Evolutionary conservation across 495 filamentous ascomycete genomes (phyloP).

Genomic region (Aspergillus conjunctus): DNA sequence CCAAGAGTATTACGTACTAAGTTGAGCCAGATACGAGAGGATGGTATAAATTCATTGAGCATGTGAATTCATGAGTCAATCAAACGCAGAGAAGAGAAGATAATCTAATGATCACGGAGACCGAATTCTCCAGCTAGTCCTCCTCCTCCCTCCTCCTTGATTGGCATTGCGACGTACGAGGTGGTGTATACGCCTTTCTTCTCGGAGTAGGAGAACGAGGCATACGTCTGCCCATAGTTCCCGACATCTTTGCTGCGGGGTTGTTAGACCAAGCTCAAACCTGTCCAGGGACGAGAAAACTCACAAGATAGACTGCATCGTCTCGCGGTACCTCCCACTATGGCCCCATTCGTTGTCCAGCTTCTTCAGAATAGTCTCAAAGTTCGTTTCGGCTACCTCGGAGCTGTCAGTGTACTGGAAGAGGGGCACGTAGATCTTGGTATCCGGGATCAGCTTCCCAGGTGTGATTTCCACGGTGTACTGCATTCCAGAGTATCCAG

Average conservation of each 20-base stretch:
- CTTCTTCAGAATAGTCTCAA: conserved; percentile 13
- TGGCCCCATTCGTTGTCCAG: conserved; percentile 13
- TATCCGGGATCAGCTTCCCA: conserved; percentile 8
- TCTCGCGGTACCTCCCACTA: conserved; percentile 6
- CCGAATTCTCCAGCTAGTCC: not conserved
- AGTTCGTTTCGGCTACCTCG: not conserved
- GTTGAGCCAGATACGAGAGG: not conserved
- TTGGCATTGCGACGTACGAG: conserved; percentile 10
- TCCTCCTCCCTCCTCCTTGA: not conserved
- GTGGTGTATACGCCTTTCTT: conserved; percentile 7
- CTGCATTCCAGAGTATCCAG: conserved; percentile 8
- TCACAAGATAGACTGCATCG: conserved; percentile 2
- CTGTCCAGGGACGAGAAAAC: not conserved
- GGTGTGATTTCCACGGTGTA: conserved; percentile 14
- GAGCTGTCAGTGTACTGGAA: conserved; percentile 12
- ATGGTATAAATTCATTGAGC: not conserved
- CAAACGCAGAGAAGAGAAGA: not conserved
- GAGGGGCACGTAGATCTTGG: conserved; percentile 12
- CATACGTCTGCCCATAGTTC: conserved; percentile 15
- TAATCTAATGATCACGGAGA: not conserved
- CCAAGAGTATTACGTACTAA: not conserved
- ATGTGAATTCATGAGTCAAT: not conserved
- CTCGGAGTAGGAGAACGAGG: conserved; percentile 9
- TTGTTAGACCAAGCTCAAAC: not conserved
- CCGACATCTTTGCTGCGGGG: not conserved